phyloP scores from a whole-genome alignment of 75 land plant species.

The Azolla pinnata region DNA sequence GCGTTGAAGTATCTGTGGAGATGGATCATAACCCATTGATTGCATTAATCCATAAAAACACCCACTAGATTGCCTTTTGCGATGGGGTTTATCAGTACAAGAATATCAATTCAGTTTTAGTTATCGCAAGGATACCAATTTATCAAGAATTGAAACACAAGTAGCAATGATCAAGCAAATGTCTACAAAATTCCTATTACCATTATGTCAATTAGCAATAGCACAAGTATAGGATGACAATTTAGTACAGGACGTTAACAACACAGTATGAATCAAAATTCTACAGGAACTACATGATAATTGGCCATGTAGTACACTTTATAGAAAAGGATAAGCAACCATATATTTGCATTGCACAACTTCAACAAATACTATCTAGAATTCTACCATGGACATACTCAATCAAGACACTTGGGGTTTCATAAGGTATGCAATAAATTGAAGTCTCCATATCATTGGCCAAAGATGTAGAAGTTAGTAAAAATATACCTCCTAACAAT shows the following conservation, averaged over 20 bases:
- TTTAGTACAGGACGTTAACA: no score
- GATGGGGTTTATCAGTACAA: not conserved
- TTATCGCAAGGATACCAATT: no score
- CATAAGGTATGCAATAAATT: conserved; percentile 1
- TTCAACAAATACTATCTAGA: not conserved
- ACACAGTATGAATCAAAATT: not conserved
- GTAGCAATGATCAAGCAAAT: no score
- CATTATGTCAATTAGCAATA: not conserved
- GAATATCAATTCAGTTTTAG: not conserved
- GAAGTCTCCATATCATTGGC: not conserved
- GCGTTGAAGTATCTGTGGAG: not conserved
- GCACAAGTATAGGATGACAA: not conserved
- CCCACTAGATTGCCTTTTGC: not conserved
- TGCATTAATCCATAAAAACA: not conserved
- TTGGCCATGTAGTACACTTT: not conserved
- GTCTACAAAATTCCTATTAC: not conserved
- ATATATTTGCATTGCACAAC: not conserved
- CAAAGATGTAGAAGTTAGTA: not conserved
- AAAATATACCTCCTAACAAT: not conserved
- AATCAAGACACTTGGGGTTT: not conserved
- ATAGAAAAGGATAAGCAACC: not conserved
- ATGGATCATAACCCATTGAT: not conserved
- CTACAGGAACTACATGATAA: not conserved
- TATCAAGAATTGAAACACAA: no score
- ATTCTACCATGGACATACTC: not conserved